Evolutionary conservation across 768 basidiomycete species (phyloP).

Genomic region (Boletus sensibilis): DNA sequence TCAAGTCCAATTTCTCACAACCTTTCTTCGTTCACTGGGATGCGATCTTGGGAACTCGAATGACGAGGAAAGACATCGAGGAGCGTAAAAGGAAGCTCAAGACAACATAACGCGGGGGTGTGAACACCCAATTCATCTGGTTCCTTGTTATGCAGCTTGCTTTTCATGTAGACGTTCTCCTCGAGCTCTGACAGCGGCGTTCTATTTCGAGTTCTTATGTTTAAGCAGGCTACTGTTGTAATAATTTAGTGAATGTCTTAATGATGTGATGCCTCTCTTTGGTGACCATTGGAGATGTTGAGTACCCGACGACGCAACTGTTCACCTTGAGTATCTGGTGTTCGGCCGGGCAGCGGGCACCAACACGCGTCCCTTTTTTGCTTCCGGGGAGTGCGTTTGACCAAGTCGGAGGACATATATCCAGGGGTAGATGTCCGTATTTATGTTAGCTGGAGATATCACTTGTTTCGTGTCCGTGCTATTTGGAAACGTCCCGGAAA

Average conservation of each 20-base stretch:
- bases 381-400: too few species aligned
- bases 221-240: slow-evolving; percentile 23
- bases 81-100: slow-evolving; percentile 42
- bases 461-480: too few species aligned
- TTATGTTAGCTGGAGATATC: too few species aligned
- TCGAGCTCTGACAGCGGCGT: background rate
- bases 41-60: slow-evolving; percentile 73
- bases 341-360: too few species aligned
- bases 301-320: background rate
- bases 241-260: slow-evolving; percentile 12
- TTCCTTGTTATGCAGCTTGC: background rate
- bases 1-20: slow-evolving; percentile 94
- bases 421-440: too few species aligned
- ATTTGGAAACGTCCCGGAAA: too few species aligned
- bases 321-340: too few species aligned
- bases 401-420: too few species aligned
- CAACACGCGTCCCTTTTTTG: too few species aligned
- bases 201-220: slow-evolving; percentile 1
- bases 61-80: slow-evolving; percentile 70
- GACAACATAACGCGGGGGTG: slow-evolving; percentile 8
- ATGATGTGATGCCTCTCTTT: slow-evolving; percentile 6
- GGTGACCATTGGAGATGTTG: background rate
- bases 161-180: background rate
- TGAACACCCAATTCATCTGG: background rate
- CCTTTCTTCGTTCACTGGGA: slow-evolving; percentile 99